Evolutionary conservation across 2,329 filamentous ascomycete species (phyloP), one percentile per base, ranked within the genome.

Genomic region (Colletotrichum orchidophilum): DNA sequence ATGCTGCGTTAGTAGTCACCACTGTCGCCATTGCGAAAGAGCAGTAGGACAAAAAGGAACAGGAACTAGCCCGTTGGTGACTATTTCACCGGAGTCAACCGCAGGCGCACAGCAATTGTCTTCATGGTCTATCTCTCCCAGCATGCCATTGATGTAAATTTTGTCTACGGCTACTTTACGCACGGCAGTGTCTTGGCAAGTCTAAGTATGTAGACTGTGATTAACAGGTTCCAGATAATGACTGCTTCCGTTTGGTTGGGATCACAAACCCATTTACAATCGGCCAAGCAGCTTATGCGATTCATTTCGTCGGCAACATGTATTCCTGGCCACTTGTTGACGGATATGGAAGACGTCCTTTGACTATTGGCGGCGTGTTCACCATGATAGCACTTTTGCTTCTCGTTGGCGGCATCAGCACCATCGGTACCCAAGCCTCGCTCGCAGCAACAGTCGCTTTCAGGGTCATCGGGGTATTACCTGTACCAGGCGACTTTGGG

Each of bases 141-240:
- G 65, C 78, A 79, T 50, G 74, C 75, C 21, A 76, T 79, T 31
- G 78, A 78, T 11, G 77, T 79, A 13, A 77, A 77, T 42, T 79
- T 80, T 21, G 73, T 79, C 59, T 73, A 72, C 39, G 77, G 77
- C 77, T 12, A 81, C 18, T 26, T 60, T 24, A 90, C 75, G 85
- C 81, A 29, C 27, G 35, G 18, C 39, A 46, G 39, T 18, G 18
- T 9, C 39, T 46, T 46, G 9, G 21, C 15, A 42, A 21, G 33
- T 5, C 21, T 50, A 33, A 39, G 9, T 3, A 62, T 27, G n/a
- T 9, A 46, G 12, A 26, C 18, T 11, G 15, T 2, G 24, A 52
- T 54, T 60, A 24, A 63, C 21, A 39, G 42, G 21, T 50, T 27
- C 5, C 26, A 64, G 66, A 26, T 79, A 78, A n/a, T n/a, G n/a